Percentiles rank a stretch among this genome's conserved stretches.
Evolutionary conservation across 78 protist species (phyloP).

Genomic region (Tieghemostelium lacteum): DNA sequence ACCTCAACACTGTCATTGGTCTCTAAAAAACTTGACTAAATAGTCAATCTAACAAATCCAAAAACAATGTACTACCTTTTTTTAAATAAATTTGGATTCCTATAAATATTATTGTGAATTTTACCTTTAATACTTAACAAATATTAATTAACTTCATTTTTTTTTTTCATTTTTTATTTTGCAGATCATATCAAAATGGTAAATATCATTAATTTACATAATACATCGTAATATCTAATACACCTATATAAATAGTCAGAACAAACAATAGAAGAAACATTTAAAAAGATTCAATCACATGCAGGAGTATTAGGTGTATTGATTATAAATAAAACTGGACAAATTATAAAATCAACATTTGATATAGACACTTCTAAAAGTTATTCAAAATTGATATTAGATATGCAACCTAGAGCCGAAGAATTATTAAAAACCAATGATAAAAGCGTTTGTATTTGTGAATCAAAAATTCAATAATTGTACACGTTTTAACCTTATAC

Average conservation of each 20-base stretch:
- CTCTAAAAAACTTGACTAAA: neutral
- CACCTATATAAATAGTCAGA: too few relatives aligned
- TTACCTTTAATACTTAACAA: too few relatives aligned
- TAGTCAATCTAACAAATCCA: neutral
- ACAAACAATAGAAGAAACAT: constrained; percentile 40
- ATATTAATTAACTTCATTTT: too few relatives aligned
- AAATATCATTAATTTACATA: too few relatives aligned
- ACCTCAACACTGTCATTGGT: neutral
- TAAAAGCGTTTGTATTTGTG: neutral
- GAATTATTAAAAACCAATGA: constrained; percentile 28
- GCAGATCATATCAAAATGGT: neutral
- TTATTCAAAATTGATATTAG: constrained; percentile 47
- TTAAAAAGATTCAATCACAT: constrained; percentile 54
- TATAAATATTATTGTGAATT: neutral
- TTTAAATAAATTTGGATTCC: too few relatives aligned
- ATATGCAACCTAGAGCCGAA: constrained; percentile 32
- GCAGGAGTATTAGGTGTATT: constrained; percentile 68
- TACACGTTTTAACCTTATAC: neutral
- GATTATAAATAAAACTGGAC: constrained; percentile 49
- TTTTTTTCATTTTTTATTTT: too few relatives aligned
- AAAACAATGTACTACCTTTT: neutral
- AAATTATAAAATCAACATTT: constrained; percentile 58
- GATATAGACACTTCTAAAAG: constrained; percentile 13
- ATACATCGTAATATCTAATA: too few relatives aligned
- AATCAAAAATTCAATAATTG: neutral